A percentile compares a stretch with the other conserved stretches of the same genome.
Evolutionary conservation across 768 basidiomycete genomes (phyloP).

Genomic region (Polyporus arcularius): DNA sequence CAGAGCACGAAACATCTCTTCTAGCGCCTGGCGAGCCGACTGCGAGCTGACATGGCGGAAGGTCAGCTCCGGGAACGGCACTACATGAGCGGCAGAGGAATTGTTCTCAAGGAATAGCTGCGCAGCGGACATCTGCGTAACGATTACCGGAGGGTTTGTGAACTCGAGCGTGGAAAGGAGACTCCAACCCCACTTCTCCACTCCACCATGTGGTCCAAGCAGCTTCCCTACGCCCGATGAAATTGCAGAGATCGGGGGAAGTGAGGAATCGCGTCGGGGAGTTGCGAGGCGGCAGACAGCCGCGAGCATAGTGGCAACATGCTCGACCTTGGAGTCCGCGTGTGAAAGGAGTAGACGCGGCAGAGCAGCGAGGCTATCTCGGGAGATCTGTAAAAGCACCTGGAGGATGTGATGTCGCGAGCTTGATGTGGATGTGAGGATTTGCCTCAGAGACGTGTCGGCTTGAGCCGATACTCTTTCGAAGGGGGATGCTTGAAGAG

Average conservation of each 20-base stretch:
- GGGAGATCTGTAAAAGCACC: constrained; percentile 61
- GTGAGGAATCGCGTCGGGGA: not conserved
- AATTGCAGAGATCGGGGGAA: constrained; percentile 40
- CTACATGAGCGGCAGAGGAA: constrained; percentile 35
- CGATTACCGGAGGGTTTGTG: constrained; percentile 48
- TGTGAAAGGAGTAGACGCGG: constrained; percentile 71
- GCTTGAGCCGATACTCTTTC: constrained; percentile 53
- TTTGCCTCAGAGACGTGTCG: constrained; percentile 43
- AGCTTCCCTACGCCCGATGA: constrained; percentile 58
- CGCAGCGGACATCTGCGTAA: constrained; percentile 49
- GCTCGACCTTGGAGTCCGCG: constrained; percentile 74
- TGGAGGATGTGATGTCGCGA: constrained; percentile 51
- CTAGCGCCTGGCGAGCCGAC: constrained; percentile 55
- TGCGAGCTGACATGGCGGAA: constrained; percentile 58
- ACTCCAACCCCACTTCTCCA: constrained; percentile 93
- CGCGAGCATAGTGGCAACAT: constrained; percentile 65
- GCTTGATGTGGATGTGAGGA: constrained; percentile 45
- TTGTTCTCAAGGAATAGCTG: constrained; percentile 59
- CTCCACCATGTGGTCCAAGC: constrained; percentile 78
- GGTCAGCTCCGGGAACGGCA: constrained; percentile 58
- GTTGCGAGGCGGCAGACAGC: constrained; percentile 62
- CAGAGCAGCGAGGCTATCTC: constrained; percentile 65
- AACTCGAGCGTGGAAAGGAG: constrained; percentile 84
- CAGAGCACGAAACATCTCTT: constrained; percentile 71
- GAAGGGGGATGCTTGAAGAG: constrained; percentile 63